Evolutionary conservation across 116 monocot species (phyloP).

Genomic region (Papilionanthe hybrid): DNA sequence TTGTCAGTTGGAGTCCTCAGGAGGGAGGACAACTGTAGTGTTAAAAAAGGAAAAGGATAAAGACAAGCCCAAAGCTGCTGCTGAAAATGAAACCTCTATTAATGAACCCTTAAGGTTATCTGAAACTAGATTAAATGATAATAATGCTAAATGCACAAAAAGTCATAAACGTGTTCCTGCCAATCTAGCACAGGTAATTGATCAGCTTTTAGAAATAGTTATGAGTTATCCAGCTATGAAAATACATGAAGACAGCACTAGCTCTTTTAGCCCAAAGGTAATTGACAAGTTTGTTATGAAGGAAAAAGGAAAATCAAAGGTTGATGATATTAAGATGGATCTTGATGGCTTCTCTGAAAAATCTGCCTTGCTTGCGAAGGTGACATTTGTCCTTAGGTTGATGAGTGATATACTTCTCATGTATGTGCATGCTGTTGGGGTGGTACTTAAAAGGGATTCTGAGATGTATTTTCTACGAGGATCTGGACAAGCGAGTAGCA

Average conservation of each 20-base stretch:
- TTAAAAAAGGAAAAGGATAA: slow-evolving; percentile 69
- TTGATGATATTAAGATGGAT: slow-evolving; percentile 42
- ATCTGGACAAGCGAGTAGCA: slow-evolving; percentile 27
- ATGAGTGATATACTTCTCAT: slow-evolving; percentile 81
- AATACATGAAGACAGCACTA: slow-evolving; percentile 26
- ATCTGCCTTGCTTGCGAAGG: slow-evolving; percentile 44
- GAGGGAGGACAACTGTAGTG: slow-evolving; percentile 50
- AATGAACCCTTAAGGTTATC: slow-evolving; percentile 33
- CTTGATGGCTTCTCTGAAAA: slow-evolving; percentile 37
- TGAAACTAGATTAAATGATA: slow-evolving; percentile 52
- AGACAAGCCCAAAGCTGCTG: slow-evolving; percentile 44
- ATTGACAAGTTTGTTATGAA: slow-evolving; percentile 49
- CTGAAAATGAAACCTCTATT: slow-evolving; percentile 29
- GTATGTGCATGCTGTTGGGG: slow-evolving; percentile 70
- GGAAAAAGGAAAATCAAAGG: slow-evolving; percentile 68
- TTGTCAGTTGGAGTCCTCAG: slow-evolving; percentile 68
- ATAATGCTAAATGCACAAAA: slow-evolving; percentile 33
- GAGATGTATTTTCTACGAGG: slow-evolving; percentile 41
- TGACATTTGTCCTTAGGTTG: slow-evolving; percentile 70
- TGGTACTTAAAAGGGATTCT: slow-evolving; percentile 55
- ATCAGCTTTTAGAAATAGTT: slow-evolving; percentile 73
- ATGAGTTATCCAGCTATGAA: slow-evolving; percentile 40
- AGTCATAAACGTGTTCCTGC: slow-evolving; percentile 60
- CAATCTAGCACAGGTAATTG: slow-evolving; percentile 62
- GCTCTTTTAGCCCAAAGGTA: slow-evolving; percentile 41